phyloP scores from a whole-genome alignment of 2,329 filamentous ascomycete species.

The Orbilia javanica region DNA sequence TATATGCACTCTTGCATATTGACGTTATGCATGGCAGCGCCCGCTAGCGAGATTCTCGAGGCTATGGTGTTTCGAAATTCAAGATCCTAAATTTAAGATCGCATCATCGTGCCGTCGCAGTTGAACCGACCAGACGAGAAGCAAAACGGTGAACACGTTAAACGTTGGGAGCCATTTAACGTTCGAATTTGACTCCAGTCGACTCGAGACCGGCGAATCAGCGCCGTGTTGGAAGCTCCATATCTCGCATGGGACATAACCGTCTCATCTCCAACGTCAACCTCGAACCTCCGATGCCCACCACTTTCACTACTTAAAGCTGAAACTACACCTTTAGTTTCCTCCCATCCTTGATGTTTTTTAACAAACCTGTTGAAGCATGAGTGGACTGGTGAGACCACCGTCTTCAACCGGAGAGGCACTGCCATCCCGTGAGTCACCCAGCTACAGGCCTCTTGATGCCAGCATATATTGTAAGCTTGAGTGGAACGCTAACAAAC shows the following conservation, averaged over 20 bases:
- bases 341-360: constrained; percentile 29
- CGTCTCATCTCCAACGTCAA: not conserved
- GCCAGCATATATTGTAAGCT: not conserved
- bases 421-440: constrained; percentile 46
- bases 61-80: constrained; percentile 20
- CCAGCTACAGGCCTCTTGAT: not conserved
- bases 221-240: constrained; percentile 36
- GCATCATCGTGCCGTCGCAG: constrained; percentile 1
- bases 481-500: not conserved
- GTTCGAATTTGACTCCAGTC: constrained; percentile 4
- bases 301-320: not conserved
- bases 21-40: constrained; percentile 17
- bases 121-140: not conserved
- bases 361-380: not conserved
- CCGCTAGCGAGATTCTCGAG: not conserved
- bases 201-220: constrained; percentile 1
- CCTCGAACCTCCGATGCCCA: constrained; percentile 35
- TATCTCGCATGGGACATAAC: not conserved
- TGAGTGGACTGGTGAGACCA: constrained; percentile 49
- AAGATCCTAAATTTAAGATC: constrained; percentile 25
- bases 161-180: constrained; percentile 39
- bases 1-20: too few relatives aligned
- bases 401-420: constrained; percentile 28
- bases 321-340: constrained; percentile 3
- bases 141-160: not conserved